Evolutionary conservation across 2,329 filamentous ascomycete genomes (phyloP), one percentile per base, ranked within the genome.

Genomic region (Teratosphaeria viscida): DNA sequence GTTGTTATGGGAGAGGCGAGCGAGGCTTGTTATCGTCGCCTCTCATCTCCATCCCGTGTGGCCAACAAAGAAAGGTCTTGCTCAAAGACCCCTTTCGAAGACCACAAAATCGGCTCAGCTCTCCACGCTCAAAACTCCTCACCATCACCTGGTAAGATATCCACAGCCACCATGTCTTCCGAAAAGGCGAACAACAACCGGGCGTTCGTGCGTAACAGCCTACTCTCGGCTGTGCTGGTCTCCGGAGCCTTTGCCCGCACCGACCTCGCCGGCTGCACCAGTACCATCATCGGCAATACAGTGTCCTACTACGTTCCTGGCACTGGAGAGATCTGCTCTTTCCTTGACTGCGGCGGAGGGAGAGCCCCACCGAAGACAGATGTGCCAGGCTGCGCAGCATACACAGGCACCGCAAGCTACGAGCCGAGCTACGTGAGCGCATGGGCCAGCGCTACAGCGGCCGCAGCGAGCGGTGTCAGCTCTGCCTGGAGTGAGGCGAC

Each of bases 281-380:
- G 71, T 47, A 71, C 72, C 58, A 69, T 69, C 57, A 64, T 72
- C 61, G 79, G 78, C 65, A 76, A 77, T 52, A 80, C 77, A 59
- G 61, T 79, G 54, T 72, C 84, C 66, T 87, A 78, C 77, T 87
- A 83, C 71, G 80, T 85, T 57, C 84, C 84, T 1, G 83, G 74
- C 64, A 83, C 80, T 19, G 83, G 84, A 69, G 84, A 87, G 75
- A 76, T 87, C 69, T 88, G 85, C 78, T 76, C 77, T 11, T 68
- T 82, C 62, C 78, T 85, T 65, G 85, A 88, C 79, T 88, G 85
- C 72, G 85, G 85, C 60, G 85, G 85, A 64, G 85, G 85, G 59
- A 78, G 81, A 54, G 85, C 84, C 8, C 83, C 85, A 2, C 81
- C 83, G 61, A 87, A 68, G 76, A 83, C 81, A 16, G 80, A 78